Conservation (phyloP, 1,284 basidiomycete genomes). For the Boletellus sp. region DNA sequence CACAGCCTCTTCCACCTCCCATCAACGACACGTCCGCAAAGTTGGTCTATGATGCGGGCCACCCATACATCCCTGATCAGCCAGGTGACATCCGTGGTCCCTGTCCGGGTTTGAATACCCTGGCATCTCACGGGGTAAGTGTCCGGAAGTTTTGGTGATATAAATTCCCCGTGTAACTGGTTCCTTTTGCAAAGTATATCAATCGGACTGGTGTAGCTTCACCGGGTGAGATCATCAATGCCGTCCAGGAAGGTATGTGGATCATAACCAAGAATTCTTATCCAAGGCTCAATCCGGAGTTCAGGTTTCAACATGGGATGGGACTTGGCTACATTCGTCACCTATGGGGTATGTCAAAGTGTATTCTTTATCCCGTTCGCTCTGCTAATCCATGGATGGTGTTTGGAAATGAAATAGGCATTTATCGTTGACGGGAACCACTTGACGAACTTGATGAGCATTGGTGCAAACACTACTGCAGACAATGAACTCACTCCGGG, state of each 20-base stretch:
- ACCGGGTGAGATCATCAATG: conserved; percentile 26
- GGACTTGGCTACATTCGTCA: conserved; percentile 20
- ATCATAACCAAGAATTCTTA: neutral
- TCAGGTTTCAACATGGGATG: conserved; percentile 29
- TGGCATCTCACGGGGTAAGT: conserved; percentile 43
- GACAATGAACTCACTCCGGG: conserved; percentile 13
- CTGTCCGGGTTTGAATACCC: conserved; percentile 46
- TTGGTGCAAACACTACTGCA: conserved; percentile 25
- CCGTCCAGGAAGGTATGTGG: conserved; percentile 20
- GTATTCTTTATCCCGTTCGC: neutral
- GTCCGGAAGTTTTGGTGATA: neutral
- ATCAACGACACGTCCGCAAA: conserved; percentile 28
- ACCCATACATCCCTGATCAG: conserved; percentile 16
- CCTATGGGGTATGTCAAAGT: conserved; percentile 19
- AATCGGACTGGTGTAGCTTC: conserved; percentile 21
- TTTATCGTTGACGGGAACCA: conserved; percentile 28
- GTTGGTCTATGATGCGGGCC: conserved; percentile 21
- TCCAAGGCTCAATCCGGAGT: neutral
- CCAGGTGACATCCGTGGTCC: conserved; percentile 38
- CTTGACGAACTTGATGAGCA: conserved; percentile 28
- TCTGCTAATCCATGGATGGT: neutral
- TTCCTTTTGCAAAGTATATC: conserved; percentile 16
- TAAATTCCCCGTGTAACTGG: neutral
- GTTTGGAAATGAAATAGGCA: conserved; percentile 8
- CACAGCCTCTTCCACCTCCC: conserved; percentile 24